Evolutionary conservation across 768 basidiomycete genomes (phyloP), one percentile per base, ranked within the genome.

Genomic region (Phanerochaete carnosa): DNA sequence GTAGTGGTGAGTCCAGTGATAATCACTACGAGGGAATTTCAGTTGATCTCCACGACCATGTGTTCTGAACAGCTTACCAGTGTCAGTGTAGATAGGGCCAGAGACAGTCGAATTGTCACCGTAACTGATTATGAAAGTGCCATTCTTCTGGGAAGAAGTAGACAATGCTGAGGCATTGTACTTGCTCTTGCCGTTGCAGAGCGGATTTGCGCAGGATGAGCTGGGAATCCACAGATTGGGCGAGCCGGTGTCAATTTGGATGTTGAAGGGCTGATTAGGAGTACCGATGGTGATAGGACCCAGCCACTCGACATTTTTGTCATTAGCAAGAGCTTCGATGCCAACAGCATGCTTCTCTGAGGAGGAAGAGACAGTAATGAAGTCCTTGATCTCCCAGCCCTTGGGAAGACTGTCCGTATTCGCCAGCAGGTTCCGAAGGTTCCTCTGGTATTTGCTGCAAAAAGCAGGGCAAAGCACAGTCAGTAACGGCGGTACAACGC

Each of bases 1-100:
- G 64, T 64, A 12, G 66, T 78, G 12, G 72, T 74, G 15, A 85
- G 50, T 1, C 79, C 77, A 6, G 70, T 80, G 26, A 85, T 66
- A 32, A 70, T 68, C 5, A 86, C 82, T 6, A 70, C 37, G 19
- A 39, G 23, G n/a, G 23, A 7, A 28, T 15, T 19, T 22, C 15
- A 33, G 39, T 25, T 15, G 25, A n/a, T 2, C 25, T 11, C 12
- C 1, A 19, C 43, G 29, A 23, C 5, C 22, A 28, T 15, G 13
- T 3, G 1, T 9, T 3, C 3, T 25, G 4, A 46, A 16, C 4
- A n/a, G 30, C 68, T 25, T 39, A 69, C 68, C 77, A 11, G 64
- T 69, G 57, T 79, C 78, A 67, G n/a, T n/a, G n/a, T n/a, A n/a
- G n/a, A n/a, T n/a, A n/a, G n/a, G n/a, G n/a, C n/a, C n/a, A n/a